Base-by-base conservation (phyloP, 768 basidiomycete genomes). In the Leccinum fibrillosum region DNA sequence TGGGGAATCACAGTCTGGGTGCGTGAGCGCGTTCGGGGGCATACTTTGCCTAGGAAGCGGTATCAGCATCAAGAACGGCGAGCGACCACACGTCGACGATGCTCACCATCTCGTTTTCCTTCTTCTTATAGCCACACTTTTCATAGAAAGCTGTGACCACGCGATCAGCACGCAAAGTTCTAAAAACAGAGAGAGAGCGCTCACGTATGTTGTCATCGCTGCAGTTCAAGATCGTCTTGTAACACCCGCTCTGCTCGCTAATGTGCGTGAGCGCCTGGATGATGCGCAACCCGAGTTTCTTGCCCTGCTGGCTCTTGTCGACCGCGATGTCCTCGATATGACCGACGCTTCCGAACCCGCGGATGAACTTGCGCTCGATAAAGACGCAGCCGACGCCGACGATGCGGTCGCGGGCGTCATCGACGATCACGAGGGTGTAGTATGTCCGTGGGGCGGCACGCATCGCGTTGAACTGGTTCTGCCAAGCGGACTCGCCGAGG, bases 271-370 rank as follows among this genome's bases (percentile, higher is more conserved):
- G 80, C 5, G 91, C 89, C 64, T 92, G 82, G 69, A 99, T 94
- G 64, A 98, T 79, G 64, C 88, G 81, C 74, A 91, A 72, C 0
- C 97, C 97, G 32, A 99, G 80, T 73, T 92, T 94, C 76, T 89
- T 89, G 32, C 97, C 97, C 78, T 97, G 94, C 75, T 90, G 84
- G 45, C 73, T 78, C 75, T 88, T 86, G 74, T 90, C 86, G 19
- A 99, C 95, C 3, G 93, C 95, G 61, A 99, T 97, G 71, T 99
- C 97, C 75, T 99, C 97, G 62, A 99, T 94, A 69, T 99, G 97
- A 0, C 95, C 97, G 13, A 94, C 91, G 62, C 81, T 80, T 21
- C 92, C 92, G n/a, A 92, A 77, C 1, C 83, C 85, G 42, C 94
- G 82, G 45, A 94, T 76, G 80, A 98, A 98, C 77, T 99, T 98